These are phyloP conservation scores for Boletus reticuloceps DNA, from an alignment of 768 basidiomycete species.

Conservation along the genomic window DNA sequence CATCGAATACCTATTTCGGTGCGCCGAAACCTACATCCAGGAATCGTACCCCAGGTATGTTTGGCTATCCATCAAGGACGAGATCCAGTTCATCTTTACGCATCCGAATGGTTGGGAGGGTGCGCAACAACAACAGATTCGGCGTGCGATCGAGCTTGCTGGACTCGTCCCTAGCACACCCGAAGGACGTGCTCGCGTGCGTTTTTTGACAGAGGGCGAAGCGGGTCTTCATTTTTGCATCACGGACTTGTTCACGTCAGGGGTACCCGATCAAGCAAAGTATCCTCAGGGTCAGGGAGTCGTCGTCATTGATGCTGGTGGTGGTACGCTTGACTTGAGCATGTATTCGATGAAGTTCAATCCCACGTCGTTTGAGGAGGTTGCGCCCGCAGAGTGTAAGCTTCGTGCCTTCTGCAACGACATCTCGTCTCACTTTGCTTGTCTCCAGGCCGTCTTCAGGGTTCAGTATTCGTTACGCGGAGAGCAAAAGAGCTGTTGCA, in stretches of 20 bases:
- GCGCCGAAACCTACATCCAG: slow-evolving; percentile 42
- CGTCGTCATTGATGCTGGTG: slow-evolving; percentile 50
- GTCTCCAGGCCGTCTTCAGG: slow-evolving; percentile 35
- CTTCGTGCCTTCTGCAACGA: not conserved
- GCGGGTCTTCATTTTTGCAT: slow-evolving; percentile 58
- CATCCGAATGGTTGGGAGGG: slow-evolving; percentile 69
- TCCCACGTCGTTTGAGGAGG: slow-evolving; percentile 35
- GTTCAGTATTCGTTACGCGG: slow-evolving; percentile 36
- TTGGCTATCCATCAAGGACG: slow-evolving; percentile 41
- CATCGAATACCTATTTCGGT: slow-evolving; percentile 41
- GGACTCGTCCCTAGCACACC: slow-evolving; percentile 43
- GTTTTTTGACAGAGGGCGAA: slow-evolving; percentile 59
- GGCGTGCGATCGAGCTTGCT: slow-evolving; percentile 47
- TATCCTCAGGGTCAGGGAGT: slow-evolving; percentile 29
- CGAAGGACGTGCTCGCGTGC: slow-evolving; percentile 39
- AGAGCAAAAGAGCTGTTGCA: slow-evolving; percentile 29
- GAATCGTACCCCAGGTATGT: slow-evolving; percentile 42
- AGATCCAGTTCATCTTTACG: slow-evolving; percentile 48
- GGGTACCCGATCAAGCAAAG: slow-evolving; percentile 3
- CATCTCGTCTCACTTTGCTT: not conserved
- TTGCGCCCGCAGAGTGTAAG: slow-evolving; percentile 32
- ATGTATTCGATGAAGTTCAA: slow-evolving; percentile 36
- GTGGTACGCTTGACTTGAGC: slow-evolving; percentile 41
- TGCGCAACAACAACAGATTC: slow-evolving; percentile 50
- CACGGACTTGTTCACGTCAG: slow-evolving; percentile 26